phyloP scores from a whole-genome alignment of 192 early-diverging fungal genomes.

The Gigaspora rosea region DNA sequence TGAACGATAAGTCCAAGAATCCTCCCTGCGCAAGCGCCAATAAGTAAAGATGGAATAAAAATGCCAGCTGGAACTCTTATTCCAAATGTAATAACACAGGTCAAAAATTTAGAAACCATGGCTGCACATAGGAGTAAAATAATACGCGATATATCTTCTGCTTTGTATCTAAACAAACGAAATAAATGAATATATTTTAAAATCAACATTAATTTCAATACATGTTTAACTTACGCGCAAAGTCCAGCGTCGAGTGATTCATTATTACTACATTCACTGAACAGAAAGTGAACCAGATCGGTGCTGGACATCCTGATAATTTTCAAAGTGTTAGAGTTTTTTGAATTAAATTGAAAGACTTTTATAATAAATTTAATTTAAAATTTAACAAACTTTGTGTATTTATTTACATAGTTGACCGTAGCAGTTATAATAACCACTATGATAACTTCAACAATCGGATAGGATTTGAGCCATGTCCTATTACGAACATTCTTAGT shows the following conservation, averaged over 20 bases:
- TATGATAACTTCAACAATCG: slow-evolving; percentile 66
- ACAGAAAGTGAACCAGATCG: slow-evolving; percentile 35
- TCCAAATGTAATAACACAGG: slow-evolving; percentile 16
- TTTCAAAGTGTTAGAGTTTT: no score
- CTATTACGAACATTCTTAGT: slow-evolving; percentile 71
- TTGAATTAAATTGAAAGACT: no score
- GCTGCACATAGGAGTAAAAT: not conserved
- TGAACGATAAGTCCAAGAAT: slow-evolving; percentile 82
- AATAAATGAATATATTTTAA: not conserved
- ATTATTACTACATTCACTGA: slow-evolving; percentile 7
- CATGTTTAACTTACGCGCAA: slow-evolving; percentile 2
- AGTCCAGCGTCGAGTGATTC: not conserved
- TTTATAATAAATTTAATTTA: not conserved
- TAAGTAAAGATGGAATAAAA: slow-evolving; percentile 91
- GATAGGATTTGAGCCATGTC: slow-evolving; percentile 57
- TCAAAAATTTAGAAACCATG: slow-evolving; percentile 13
- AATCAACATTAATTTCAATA: no score
- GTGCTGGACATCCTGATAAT: slow-evolving; percentile 9
- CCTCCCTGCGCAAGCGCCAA: slow-evolving; percentile 90
- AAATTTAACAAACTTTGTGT: slow-evolving; percentile 62
- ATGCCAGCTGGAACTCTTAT: slow-evolving; percentile 75
- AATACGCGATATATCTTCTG: not conserved
- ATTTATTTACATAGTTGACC: slow-evolving; percentile 69
- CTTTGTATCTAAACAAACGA: not conserved
- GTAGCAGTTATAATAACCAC: slow-evolving; percentile 66